A percentile compares a stretch with the other conserved stretches of the same genome.
Evolutionary conservation across 208 protist species (phyloP).

Genomic region (Porcisia deanei): DNA sequence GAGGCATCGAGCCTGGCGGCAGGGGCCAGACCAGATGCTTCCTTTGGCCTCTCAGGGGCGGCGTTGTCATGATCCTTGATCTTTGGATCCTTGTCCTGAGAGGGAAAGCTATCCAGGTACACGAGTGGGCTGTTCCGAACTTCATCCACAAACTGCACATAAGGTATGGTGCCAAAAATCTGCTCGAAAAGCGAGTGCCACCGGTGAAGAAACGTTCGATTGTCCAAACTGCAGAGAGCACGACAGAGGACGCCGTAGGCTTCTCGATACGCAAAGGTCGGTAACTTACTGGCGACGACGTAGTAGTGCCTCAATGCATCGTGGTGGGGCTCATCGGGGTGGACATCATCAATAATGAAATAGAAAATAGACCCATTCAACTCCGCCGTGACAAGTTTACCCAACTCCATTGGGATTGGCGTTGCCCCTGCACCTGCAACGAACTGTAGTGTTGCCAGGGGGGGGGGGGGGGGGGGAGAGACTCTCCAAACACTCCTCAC

Average conservation of each 20-base stretch:
- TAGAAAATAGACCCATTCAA: constrained; percentile 51
- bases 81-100: background rate
- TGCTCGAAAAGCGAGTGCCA: constrained; percentile 60
- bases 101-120: background rate
- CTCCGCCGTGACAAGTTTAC: constrained; percentile 38
- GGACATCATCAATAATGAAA: constrained; percentile 59
- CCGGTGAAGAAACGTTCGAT: constrained; percentile 30
- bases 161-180: constrained; percentile 47
- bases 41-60: background rate
- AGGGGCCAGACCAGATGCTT: no score
- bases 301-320: constrained; percentile 49
- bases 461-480: background rate
- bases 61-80: background rate
- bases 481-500: background rate
- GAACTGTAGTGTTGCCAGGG: background rate
- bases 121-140: constrained; percentile 30
- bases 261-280: constrained; percentile 39
- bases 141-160: constrained; percentile 47
- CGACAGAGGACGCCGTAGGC: constrained; percentile 57
- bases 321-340: constrained; percentile 48
- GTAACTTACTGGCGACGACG: constrained; percentile 33
- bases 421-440: background rate
- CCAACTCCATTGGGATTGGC: constrained; percentile 39
- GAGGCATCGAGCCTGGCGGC: background rate
- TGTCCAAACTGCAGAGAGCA: constrained; percentile 39